Evolutionary conservation across 2,329 filamentous ascomycete species (phyloP).

Genomic region (Sclerotinia nivalis): DNA sequence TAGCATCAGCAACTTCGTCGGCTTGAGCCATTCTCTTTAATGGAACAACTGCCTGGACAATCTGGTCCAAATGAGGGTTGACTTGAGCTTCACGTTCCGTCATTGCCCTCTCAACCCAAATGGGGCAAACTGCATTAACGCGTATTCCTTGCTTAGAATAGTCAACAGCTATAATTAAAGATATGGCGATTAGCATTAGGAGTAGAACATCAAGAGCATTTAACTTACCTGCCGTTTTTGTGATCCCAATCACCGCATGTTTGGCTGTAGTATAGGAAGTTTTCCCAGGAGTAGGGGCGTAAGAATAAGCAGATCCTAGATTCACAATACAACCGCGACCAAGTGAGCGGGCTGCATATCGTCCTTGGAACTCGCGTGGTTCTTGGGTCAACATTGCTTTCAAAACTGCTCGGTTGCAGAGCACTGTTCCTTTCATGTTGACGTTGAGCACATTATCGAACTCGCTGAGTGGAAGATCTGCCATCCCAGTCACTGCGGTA

Average conservation of each 20-base stretch:
- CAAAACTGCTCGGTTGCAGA: neutral
- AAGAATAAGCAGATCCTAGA: neutral
- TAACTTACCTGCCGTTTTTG: constrained; percentile 5
- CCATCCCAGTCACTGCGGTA: neutral
- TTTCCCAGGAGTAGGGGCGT: neutral
- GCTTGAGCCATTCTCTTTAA: constrained; percentile 33
- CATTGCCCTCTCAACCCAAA: constrained; percentile 15
- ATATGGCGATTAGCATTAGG: too few relatives aligned
- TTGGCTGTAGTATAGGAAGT: neutral
- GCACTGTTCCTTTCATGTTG: constrained; percentile 3
- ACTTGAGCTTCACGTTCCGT: neutral
- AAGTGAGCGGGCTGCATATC: neutral
- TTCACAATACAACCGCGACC: neutral
- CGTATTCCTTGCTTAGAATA: constrained; percentile 7
- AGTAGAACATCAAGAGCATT: too few relatives aligned
- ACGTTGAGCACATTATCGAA: constrained; percentile 1
- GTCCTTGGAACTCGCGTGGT: neutral
- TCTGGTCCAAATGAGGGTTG: neutral
- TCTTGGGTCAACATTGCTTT: constrained; percentile 3
- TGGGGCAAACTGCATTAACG: constrained; percentile 18
- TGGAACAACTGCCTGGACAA: constrained; percentile 8
- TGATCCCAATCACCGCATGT: constrained; percentile 9
- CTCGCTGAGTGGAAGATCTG: neutral
- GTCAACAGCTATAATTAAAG: neutral
- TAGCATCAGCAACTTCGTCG: constrained; percentile 50